Evolutionary conservation across 352 stramenopile species (phyloP), one percentile per base, ranked within the genome.

Genomic region (Phytophthora syringae): DNA sequence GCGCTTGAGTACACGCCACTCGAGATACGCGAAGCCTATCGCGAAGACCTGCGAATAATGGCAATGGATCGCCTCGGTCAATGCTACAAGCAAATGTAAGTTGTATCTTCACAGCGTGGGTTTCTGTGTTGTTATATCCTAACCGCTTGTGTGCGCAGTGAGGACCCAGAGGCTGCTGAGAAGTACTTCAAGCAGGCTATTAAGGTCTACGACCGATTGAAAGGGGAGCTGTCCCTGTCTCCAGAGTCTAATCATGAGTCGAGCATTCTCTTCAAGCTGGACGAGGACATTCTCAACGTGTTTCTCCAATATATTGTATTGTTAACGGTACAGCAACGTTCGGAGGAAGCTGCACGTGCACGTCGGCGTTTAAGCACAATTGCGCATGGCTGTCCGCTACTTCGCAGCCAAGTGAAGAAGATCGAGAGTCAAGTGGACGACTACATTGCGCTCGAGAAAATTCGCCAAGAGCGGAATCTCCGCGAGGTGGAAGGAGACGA

Each of bases 21-120:
- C 28, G 49, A 66, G n/a, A 24, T 15, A 10, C 30, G 50, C 7
- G 1, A 53, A 12, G 40, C 48, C 2, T 63, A 79, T 25, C 65
- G 70, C 7, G 66, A 78, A 10, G 47, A 78, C 37, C 58, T 65
- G 7, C 78, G 73, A 24, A 40, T 90, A 2, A 61, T 89, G 42
- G 70, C 78, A 28, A 55, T 90, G 6, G 84, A 91, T 59, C 82
- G 76, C 27, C 77, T 93, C 22, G 84, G 80, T 1, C 74, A 90
- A 70, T 91, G 84, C 65, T 87, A 84, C 65, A 74, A 91, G 49
- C 72, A 89, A 59, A 28, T n/a, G 64, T 70, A 30, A 28, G 54
- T 37, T 30, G 22, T 21, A 43, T 9, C 27, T 32, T 10, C 27
- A 32, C 27, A 32, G 9, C 5, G 27, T 32, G 27, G 27, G 5